Conservation (phyloP, 306 rosid species). For the Acacia confusa region DNA sequence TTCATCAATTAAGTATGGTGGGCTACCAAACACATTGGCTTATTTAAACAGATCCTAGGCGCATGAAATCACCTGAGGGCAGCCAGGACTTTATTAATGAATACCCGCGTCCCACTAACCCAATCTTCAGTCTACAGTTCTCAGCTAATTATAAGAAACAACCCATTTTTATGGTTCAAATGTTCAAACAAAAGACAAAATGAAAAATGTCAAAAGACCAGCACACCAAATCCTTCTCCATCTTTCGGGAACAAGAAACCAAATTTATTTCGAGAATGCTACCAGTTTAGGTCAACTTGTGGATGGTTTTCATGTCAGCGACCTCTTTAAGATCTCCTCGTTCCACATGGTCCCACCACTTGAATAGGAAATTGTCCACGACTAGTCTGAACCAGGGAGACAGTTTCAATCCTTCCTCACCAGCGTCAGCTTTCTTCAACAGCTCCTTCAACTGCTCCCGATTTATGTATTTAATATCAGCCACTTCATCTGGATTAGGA, state of each 20-base stretch:
- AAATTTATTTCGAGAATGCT: constrained; percentile 38
- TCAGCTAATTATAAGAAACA: constrained; percentile 20
- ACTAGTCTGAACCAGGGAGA: constrained; percentile 99
- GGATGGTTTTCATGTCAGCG: constrained; percentile 88
- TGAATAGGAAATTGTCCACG: constrained; percentile 93
- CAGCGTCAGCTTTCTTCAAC: constrained; percentile 88
- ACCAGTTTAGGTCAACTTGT: constrained; percentile 60
- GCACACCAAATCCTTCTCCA: neutral
- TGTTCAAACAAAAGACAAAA: constrained; percentile 11
- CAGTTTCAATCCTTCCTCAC: constrained; percentile 91
- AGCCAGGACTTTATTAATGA: neutral
- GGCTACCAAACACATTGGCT: neutral
- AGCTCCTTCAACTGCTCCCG: constrained; percentile 85
- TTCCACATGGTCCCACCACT: constrained; percentile 98
- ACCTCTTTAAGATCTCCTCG: constrained; percentile 65
- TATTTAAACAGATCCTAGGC: neutral
- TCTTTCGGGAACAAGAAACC: neutral
- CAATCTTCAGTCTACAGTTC: neutral
- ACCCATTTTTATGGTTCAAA: neutral
- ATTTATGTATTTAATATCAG: constrained; percentile 74
- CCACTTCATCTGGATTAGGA: constrained; percentile 97
- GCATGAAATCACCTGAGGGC: neutral
- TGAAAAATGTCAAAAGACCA: neutral
- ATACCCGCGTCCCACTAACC: constrained; percentile 4
- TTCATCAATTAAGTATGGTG: neutral